phyloP scores from a whole-genome alignment of 2,329 filamentous ascomycete species.

The Exophiala mesophila region DNA sequence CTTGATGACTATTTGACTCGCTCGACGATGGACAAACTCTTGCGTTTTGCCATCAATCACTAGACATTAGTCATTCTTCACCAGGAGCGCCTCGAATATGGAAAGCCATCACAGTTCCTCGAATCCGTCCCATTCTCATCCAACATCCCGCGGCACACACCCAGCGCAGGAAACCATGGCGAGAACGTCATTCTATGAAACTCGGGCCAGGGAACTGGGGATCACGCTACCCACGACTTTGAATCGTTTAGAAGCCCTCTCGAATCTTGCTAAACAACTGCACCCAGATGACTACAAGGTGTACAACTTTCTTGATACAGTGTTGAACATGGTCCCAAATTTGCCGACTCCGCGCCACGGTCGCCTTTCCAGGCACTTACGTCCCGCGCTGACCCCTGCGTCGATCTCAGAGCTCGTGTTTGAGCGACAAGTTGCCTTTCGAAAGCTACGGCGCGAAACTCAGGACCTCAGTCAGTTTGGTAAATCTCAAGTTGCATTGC shows the following conservation, averaged over 20 bases:
- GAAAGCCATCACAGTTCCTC: no score
- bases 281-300: background rate
- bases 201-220: background rate
- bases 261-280: background rate
- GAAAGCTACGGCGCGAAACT: background rate
- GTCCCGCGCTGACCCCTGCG: background rate
- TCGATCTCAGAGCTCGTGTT: background rate
- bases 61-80: no score
- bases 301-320: background rate
- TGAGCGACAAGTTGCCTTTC: background rate
- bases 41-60: no score
- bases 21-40: no score
- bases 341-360: background rate
- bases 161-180: no score
- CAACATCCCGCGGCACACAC: no score
- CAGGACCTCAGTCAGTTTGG: background rate
- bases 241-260: background rate
- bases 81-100: no score
- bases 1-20: no score
- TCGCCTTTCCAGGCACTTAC: background rate
- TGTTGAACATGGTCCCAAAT: background rate
- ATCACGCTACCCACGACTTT: background rate
- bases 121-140: no score
- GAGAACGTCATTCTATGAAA: no score
- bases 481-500: background rate